These are phyloP conservation scores for Termitomyces sp. DNA, from an alignment of 768 basidiomycete genomes.

Conservation along the genomic window DNA sequence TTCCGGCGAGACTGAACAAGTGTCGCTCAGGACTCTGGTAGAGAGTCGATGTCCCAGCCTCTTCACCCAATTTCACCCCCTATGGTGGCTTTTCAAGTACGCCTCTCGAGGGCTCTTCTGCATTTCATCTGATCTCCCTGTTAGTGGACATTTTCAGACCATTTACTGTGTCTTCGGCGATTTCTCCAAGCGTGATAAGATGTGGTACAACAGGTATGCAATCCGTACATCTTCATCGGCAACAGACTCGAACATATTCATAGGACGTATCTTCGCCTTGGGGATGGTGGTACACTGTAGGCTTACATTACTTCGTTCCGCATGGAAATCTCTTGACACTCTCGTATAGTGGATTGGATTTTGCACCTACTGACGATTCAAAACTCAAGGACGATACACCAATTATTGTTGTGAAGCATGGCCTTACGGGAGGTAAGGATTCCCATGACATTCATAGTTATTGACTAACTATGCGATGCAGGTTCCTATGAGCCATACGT, in stretches of 20 bases:
- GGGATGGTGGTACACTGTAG: slow-evolving; percentile 65
- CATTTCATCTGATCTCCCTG: background rate
- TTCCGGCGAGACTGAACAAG: slow-evolving; percentile 25
- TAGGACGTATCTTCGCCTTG: slow-evolving; percentile 43
- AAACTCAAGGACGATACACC: slow-evolving; percentile 35
- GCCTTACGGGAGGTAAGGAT: slow-evolving; percentile 45
- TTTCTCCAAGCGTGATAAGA: slow-evolving; percentile 49
- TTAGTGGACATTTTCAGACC: slow-evolving; percentile 62
- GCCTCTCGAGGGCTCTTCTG: slow-evolving; percentile 9
- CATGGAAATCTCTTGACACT: background rate
- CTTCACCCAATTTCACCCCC: slow-evolving; percentile 34
- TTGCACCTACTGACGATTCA: slow-evolving; percentile 43
- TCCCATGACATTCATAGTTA: background rate
- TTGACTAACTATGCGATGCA: slow-evolving; percentile 20
- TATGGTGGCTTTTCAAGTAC: slow-evolving; percentile 48
- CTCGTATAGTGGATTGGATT: slow-evolving; percentile 54
- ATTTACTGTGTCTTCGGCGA: slow-evolving; percentile 55
- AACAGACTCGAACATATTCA: background rate
- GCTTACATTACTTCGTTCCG: slow-evolving; percentile 15
- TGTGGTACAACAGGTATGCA: slow-evolving; percentile 51
- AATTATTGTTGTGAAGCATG: slow-evolving; percentile 54
- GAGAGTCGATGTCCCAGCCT: slow-evolving; percentile 38
- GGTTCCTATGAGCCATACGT: slow-evolving; percentile 92
- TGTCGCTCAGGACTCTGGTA: slow-evolving; percentile 33
- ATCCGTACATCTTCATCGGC: background rate